Evolutionary conservation across 1,139 yeast species (phyloP), one percentile per base, ranked within the genome.

Genomic region (Lodderomyces beijingensis): DNA sequence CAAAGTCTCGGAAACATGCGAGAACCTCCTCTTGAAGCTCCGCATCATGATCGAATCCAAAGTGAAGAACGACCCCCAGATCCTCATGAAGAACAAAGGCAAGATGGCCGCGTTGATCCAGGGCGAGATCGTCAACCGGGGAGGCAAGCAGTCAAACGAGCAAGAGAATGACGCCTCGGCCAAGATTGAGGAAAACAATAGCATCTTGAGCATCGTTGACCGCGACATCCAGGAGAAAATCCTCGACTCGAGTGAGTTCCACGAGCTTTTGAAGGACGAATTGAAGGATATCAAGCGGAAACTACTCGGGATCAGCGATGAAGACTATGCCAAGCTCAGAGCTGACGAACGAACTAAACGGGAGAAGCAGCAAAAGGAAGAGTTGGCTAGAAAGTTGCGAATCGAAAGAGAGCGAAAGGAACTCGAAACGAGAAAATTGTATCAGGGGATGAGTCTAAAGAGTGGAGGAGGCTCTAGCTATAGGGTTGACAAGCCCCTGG

Each of bases 81-180:
- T 75, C 12, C 50, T 75, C 13, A 51, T 61, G 37, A 70, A 71
- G 43, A 75, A 74, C 47, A 65, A 62, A 33, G 79, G 77, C 2
- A 72, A 68, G 35, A 59, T 70, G 51, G 73, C 72, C 0, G 79
- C 79, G 0, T 53, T 74, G 36, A 66, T 75, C 3, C 79, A 73
- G 40, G 77, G 74, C 24, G 74, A 61, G 36, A 66, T 62, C 36
- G 28, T 30, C 12, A 28, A 28, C 11, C 11, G 14, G 10, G 6
- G 9, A n/a, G 25, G 25, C 7, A 16, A 4, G 4, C 9, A 19
- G 10, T 19, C 21, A 8, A 8, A 19, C 10, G 10, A 7, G 7
- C 21, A 19, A 19, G 14, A 12, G 10, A 7, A 7, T 23, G 12
- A 14, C 16, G 26, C 20, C 6, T 6, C 25, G 6, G 22, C 22